Conservation (phyloP, 164 flowering plant genomes). For the Sextonia rubra region DNA sequence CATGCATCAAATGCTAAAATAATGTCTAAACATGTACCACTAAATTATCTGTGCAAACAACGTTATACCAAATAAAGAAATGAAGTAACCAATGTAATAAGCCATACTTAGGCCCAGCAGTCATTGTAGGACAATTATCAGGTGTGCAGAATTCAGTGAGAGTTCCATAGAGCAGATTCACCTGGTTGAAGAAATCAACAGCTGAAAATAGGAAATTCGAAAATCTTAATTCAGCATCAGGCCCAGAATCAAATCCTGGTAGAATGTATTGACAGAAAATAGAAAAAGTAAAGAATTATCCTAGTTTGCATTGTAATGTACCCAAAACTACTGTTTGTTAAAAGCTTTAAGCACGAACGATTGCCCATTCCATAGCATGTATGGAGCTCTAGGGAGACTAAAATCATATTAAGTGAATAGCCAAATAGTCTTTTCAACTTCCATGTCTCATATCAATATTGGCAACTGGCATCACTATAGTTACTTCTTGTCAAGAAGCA, state of each 20-base stretch:
- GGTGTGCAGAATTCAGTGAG: constrained; percentile 98
- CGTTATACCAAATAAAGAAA: constrained; percentile 6
- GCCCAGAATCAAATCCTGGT: neutral
- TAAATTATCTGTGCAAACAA: constrained; percentile 1
- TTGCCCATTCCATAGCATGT: too few relatives aligned
- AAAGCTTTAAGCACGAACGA: neutral
- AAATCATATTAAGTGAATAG: neutral
- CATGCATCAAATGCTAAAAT: neutral
- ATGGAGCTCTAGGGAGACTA: neutral
- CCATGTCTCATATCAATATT: neutral
- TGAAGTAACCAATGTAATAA: constrained; percentile 8
- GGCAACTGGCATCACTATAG: neutral
- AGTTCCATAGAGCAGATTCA: constrained; percentile 97
- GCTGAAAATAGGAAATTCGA: constrained; percentile 56
- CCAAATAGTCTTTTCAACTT: neutral
- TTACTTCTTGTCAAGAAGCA: neutral
- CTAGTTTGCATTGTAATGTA: neutral
- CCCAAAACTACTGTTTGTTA: neutral
- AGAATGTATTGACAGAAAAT: neutral
- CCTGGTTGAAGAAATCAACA: constrained; percentile 99
- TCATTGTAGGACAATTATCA: constrained; percentile 96
- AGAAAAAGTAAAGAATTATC: neutral
- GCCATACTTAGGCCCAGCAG: constrained; percentile 98
- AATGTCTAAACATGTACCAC: neutral
- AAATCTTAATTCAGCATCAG: constrained; percentile 20